Evolutionary conservation across 208 protist species (phyloP).

Genomic region (Leishmania guyanensis): DNA sequence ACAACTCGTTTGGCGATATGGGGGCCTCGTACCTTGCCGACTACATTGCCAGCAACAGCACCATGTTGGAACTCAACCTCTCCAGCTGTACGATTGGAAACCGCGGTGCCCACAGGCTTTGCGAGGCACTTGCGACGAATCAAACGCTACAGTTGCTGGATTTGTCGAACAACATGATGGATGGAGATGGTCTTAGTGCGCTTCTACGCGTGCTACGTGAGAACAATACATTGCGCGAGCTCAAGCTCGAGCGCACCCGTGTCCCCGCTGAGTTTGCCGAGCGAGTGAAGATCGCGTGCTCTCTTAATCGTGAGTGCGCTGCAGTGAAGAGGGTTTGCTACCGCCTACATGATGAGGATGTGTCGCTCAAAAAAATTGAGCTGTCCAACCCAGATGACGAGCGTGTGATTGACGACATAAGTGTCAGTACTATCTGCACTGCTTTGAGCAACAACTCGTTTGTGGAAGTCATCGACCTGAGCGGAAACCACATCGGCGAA

Average conservation of each 20-base stretch:
- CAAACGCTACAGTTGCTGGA: slow-evolving; percentile 56
- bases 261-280: slow-evolving; percentile 37
- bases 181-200: slow-evolving; percentile 40
- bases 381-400: slow-evolving; percentile 43
- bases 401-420: slow-evolving; percentile 61
- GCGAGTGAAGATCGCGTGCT: slow-evolving; percentile 57
- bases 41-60: slow-evolving; percentile 63
- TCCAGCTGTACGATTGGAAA: slow-evolving; percentile 78
- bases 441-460: slow-evolving; percentile 44
- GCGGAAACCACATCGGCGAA: slow-evolving; percentile 61
- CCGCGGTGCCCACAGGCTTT: slow-evolving; percentile 62
- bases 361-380: slow-evolving; percentile 48
- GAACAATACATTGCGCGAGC: slow-evolving; percentile 52
- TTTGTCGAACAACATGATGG: slow-evolving; percentile 75
- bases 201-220: slow-evolving; percentile 63
- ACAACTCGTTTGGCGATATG: slow-evolving; percentile 84
- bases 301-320: slow-evolving; percentile 72
- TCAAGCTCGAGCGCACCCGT: slow-evolving; percentile 62
- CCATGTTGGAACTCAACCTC: slow-evolving; percentile 57
- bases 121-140: slow-evolving; percentile 78
- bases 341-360: slow-evolving; percentile 58
- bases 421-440: slow-evolving; percentile 58
- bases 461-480: slow-evolving; percentile 56
- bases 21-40: slow-evolving; percentile 69
- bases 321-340: slow-evolving; percentile 68